Evolutionary conservation across 805 yeast species (phyloP).

Genomic region (Yueomyces sp.): DNA sequence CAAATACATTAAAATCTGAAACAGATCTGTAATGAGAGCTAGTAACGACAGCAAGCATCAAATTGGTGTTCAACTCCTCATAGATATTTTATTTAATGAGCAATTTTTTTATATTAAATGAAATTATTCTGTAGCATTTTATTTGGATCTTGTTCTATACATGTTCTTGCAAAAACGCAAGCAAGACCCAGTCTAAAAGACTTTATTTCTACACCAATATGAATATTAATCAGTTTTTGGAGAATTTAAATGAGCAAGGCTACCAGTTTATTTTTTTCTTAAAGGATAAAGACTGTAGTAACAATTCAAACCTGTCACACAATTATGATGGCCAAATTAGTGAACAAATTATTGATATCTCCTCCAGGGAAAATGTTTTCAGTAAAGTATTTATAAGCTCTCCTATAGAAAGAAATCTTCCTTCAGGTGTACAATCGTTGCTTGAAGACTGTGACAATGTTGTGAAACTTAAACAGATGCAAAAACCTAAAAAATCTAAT

Average conservation of each 20-base stretch:
- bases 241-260: not conserved
- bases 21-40: too few species aligned
- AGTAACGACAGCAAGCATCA: too few species aligned
- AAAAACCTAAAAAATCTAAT: slow-evolving; percentile 1
- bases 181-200: too few species aligned
- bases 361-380: not conserved
- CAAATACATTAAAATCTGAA: too few species aligned
- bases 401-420: not conserved
- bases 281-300: not conserved
- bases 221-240: not conserved
- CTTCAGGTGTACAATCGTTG: not conserved
- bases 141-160: too few species aligned
- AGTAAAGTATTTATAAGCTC: not conserved
- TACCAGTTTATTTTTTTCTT: not conserved
- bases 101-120: too few species aligned
- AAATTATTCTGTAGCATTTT: too few species aligned
- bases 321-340: not conserved
- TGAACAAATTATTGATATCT: too few species aligned
- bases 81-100: too few species aligned
- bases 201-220: too few species aligned
- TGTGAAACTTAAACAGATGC: slow-evolving; percentile 1
- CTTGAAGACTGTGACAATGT: not conserved
- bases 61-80: too few species aligned
- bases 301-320: not conserved
- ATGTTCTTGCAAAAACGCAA: too few species aligned